Conservation (phyloP, 2,329 filamentous ascomycete species). For the Epichloe gansuensis region DNA sequence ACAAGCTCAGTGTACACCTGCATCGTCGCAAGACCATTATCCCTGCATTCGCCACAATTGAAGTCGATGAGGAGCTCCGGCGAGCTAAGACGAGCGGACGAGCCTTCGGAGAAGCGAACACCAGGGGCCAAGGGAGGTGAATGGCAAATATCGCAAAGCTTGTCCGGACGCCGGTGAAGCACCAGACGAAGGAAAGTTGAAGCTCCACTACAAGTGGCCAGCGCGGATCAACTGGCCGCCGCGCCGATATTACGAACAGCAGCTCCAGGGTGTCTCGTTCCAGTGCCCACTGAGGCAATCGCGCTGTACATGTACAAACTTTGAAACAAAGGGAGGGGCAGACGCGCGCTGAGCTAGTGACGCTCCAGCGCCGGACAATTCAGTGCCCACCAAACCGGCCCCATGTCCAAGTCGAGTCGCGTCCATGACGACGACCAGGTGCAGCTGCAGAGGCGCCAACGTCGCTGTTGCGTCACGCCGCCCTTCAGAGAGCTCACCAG, state of each 20-base stretch:
- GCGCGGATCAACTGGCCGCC: conserved; percentile 13
- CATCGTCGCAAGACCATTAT: conserved; percentile 45
- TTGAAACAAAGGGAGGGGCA: neutral
- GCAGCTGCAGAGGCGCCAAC: neutral
- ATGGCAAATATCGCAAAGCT: neutral
- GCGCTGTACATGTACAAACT: too few species aligned
- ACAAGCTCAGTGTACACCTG: conserved; percentile 96
- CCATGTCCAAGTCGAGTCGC: neutral
- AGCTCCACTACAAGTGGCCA: neutral
- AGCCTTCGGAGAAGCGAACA: neutral
- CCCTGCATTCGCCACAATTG: conserved; percentile 9
- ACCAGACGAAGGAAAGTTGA: neutral
- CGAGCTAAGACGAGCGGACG: neutral
- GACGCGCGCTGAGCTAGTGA: neutral
- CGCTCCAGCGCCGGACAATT: neutral
- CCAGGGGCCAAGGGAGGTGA: neutral
- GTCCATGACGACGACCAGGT: conserved; percentile 2
- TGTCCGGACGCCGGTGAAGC: neutral
- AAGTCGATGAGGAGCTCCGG: neutral
- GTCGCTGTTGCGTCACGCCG: conserved; percentile 10
- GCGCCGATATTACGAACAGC: neutral
- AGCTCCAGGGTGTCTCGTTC: too few species aligned
- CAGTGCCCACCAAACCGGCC: neutral
- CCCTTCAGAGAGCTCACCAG: neutral
- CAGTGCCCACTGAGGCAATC: too few species aligned